Base-by-base conservation (phyloP, 331 rosid genomes). In the Phaseolus coccineus region DNA sequence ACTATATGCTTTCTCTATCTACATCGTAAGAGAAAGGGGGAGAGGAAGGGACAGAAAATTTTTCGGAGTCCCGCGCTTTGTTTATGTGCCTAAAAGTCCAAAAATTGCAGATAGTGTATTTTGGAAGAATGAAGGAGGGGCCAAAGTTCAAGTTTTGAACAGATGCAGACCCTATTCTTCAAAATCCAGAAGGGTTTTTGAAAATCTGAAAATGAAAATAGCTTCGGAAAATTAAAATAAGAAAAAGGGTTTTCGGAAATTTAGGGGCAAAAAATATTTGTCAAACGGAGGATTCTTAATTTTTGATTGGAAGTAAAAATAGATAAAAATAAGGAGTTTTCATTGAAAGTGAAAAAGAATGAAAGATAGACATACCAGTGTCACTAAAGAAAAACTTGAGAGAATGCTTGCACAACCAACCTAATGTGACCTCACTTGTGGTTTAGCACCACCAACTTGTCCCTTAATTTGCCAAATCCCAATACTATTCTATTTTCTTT, bases 91-190 rank as follows among this genome's bases (percentile, higher is more conserved):
- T 72, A 19, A 63, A 59, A 63, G 52, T 79, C 83, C 80, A 64
- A 64, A 80, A 78, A 75, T 82, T 69, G 82, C 82, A 80, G 87
- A 83, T 35, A 65, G 39, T 28, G 55, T 63, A 5, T 65, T 70
- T 69, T 51, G 46, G 75, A 3, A 42, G 71, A 24, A 57, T 44
- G 70, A 72, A 73, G 56, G 50, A 77, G 77, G 74, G 87, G 70
- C 75, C 58, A 80, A 81, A 84, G 77, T 87, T 91, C 88, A 85
- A 90, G 90, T 83, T 85, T 85, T 81, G 71, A 85, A 87, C 82
- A 88, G 84, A 87, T 74, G 68, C 76, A 90, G 88, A 87, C 86
- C 77, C 87, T 74, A 24, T 74, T 85, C 84, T 77, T 58, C 63
- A 88, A 90, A 85, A 80, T 48, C 72, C 3, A 63, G 40, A 1